Percentiles rank a stretch among this genome's conserved stretches.
Conservation (phyloP, 2,329 filamentous ascomycete genomes). For the Xylaria multiplex region DNA sequence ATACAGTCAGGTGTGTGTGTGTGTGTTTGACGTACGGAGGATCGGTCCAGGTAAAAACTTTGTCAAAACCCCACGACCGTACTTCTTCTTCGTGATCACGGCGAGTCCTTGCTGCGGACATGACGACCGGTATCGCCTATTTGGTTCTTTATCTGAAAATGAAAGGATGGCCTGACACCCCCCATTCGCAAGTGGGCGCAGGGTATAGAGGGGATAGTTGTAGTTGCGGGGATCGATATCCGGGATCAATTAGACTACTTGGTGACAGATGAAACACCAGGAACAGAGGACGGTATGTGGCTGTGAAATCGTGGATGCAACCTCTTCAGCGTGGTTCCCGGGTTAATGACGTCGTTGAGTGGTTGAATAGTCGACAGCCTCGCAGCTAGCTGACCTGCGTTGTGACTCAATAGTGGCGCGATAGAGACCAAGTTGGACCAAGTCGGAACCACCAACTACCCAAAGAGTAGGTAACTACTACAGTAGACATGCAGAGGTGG, state of each 20-base stretch:
- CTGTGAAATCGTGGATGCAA: constrained; percentile 26
- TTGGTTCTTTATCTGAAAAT: neutral
- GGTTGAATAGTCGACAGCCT: constrained; percentile 6
- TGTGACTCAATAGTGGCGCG: constrained; percentile 13
- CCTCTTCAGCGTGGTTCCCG: neutral
- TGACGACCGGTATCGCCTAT: constrained; percentile 31
- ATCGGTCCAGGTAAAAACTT: constrained; percentile 79
- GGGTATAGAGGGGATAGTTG: neutral
- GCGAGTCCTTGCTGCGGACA: constrained; percentile 50
- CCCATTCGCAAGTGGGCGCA: constrained; percentile 26
- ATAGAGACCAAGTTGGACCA: neutral
- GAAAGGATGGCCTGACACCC: neutral
- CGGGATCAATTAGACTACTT: neutral
- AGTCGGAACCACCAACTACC: no score
- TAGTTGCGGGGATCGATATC: constrained; percentile 20
- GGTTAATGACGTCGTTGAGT: constrained; percentile 26
- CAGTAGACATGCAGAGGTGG: no score
- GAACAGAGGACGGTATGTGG: constrained; percentile 24
- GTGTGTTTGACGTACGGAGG: constrained; percentile 63
- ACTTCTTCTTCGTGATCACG: constrained; percentile 69
- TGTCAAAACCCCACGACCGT: constrained; percentile 73
- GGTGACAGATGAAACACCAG: constrained; percentile 26
- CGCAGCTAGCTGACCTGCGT: constrained; percentile 12
- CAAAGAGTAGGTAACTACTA: no score
- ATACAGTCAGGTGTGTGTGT: constrained; percentile 9